Percentiles rank a stretch among this genome's conserved stretches.
Conservation (phyloP, 306 rosid genomes). For the Acacia melanoxylon region DNA sequence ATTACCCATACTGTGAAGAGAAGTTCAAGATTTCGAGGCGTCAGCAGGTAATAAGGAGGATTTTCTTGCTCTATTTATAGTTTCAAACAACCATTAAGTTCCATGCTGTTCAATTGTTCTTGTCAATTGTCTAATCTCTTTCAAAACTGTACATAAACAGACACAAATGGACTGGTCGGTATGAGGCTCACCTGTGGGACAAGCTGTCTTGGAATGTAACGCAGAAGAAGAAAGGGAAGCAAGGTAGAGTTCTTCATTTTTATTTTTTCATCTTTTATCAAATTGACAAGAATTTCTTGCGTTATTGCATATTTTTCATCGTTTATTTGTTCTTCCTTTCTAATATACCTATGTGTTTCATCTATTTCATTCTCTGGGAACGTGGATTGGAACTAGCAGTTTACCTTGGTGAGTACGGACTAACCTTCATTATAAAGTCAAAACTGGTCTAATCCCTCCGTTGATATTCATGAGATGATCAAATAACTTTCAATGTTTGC, state of each 20-base stretch:
- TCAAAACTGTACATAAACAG: conserved; percentile 35
- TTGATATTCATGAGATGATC: not conserved
- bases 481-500: not conserved
- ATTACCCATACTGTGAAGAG: conserved; percentile 52
- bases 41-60: conserved; percentile 53
- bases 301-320: not conserved
- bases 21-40: conserved; percentile 72
- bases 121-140: conserved; percentile 17
- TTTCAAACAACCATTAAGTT: not conserved
- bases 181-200: conserved; percentile 70
- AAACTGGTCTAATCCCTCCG: not conserved
- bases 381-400: conserved; percentile 45
- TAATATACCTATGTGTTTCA: not conserved
- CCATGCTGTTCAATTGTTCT: not conserved
- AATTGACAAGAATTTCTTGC: not conserved
- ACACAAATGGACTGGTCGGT: conserved; percentile 59
- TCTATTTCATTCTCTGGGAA: conserved; percentile 20
- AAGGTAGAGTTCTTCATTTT: conserved; percentile 40
- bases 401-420: conserved; percentile 56
- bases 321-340: conserved; percentile 5
- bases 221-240: conserved; percentile 85
- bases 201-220: conserved; percentile 81
- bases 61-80: not conserved
- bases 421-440: not conserved
- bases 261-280: not conserved